A percentile compares a stretch with the other conserved stretches of the same genome.
These are phyloP conservation scores for Coemansia sp. DNA, from an alignment of 192 early-diverging fungal species.

Conservation along the genomic window DNA sequence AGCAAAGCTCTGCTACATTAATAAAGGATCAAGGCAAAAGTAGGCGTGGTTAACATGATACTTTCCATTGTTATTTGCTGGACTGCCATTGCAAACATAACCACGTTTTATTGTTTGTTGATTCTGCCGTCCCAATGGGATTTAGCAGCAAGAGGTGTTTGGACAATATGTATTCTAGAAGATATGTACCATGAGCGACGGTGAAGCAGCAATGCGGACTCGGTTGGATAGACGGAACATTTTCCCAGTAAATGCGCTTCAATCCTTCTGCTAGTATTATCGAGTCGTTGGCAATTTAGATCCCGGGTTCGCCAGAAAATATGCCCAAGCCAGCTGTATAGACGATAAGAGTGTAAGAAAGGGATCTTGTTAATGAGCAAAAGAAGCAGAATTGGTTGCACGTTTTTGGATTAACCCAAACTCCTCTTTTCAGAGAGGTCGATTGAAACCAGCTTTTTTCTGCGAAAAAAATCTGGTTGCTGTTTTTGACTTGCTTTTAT, in stretches of 20 bases:
- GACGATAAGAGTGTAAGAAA: no score
- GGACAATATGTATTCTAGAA: background rate
- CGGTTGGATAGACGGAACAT: slow-evolving; percentile 45
- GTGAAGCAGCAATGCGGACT: slow-evolving; percentile 15
- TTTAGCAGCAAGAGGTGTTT: no score
- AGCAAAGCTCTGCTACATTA: slow-evolving; percentile 27
- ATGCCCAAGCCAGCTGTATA: no score
- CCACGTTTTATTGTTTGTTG: no score
- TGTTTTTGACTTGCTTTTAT: background rate
- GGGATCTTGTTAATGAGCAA: no score
- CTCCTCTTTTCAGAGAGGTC: no score
- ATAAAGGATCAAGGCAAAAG: background rate
- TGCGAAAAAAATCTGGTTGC: no score
- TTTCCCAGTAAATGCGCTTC: background rate
- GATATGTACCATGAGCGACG: slow-evolving; percentile 43
- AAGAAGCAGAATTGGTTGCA: no score
- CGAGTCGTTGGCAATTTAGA: background rate
- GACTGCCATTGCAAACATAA: no score
- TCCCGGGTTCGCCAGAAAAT: background rate
- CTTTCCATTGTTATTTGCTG: background rate
- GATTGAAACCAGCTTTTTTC: no score
- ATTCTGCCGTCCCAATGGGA: no score
- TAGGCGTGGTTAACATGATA: background rate
- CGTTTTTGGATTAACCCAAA: no score
- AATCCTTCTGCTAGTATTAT: background rate